Evolutionary conservation across 768 basidiomycete species (phyloP).

Genomic region (Leccinum disarticulatum): DNA sequence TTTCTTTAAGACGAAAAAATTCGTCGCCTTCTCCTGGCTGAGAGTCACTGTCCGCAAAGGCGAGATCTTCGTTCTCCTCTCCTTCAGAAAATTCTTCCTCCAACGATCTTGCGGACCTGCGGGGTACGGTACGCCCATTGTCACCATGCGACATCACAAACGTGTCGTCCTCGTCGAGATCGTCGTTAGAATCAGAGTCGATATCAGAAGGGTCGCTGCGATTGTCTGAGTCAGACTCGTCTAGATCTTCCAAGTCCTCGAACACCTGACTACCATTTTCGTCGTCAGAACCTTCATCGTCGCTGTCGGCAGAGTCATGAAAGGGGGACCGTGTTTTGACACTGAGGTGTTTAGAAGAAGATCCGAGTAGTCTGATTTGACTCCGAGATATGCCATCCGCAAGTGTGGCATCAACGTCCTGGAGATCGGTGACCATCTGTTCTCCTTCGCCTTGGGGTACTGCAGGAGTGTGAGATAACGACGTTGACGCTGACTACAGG

Average conservation of each 20-base stretch:
- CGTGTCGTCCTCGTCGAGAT: background rate
- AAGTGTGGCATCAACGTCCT: conserved; percentile 80
- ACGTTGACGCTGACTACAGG: background rate
- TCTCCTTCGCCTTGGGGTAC: conserved; percentile 90
- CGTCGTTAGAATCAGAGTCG: conserved; percentile 5
- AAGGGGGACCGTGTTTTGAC: conserved; percentile 34
- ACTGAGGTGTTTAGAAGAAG: conserved; percentile 71
- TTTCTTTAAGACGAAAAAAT: conserved; percentile 64
- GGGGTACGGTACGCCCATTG: conserved; percentile 51
- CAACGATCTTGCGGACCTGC: conserved; percentile 40
- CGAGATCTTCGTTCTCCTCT: conserved; percentile 44
- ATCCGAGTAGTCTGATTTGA: conserved; percentile 79
- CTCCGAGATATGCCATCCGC: conserved; percentile 80
- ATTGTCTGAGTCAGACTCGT: conserved; percentile 1
- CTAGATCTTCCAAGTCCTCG: conserved; percentile 12
- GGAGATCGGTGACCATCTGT: conserved; percentile 95
- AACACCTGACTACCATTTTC: conserved; percentile 18
- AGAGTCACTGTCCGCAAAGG: conserved; percentile 80
- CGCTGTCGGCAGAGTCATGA: conserved; percentile 38
- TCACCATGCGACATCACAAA: conserved; percentile 19
- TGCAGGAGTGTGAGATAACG: conserved; percentile 19
- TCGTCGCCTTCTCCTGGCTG: conserved; percentile 63
- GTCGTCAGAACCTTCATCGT: conserved; percentile 29
- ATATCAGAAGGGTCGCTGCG: background rate
- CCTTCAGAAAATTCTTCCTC: conserved; percentile 35